A percentile compares a stretch with the other conserved stretches of the same genome.
Evolutionary conservation across 2,329 filamentous ascomycete species (phyloP).

Genomic region (Diaporthe humulicola): DNA sequence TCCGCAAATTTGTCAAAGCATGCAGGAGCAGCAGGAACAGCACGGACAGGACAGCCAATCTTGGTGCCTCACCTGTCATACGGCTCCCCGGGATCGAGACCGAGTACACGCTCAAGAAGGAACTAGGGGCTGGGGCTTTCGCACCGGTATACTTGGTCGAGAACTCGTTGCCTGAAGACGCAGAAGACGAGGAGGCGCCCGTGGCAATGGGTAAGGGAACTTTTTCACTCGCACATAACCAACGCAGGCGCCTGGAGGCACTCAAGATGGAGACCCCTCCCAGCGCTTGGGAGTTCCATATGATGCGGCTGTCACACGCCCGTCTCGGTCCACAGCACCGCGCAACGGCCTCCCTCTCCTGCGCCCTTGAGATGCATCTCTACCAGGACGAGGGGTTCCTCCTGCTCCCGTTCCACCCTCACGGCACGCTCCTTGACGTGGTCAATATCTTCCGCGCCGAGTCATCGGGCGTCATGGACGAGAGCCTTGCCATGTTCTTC

Average conservation of each 20-base stretch:
- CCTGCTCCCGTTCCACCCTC: slow-evolving; percentile 86
- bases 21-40: slow-evolving; percentile 68
- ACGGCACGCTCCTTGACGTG: slow-evolving; percentile 94
- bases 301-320: slow-evolving; percentile 85
- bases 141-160: slow-evolving; percentile 95
- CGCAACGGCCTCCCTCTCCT: slow-evolving; percentile 81
- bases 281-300: slow-evolving; percentile 95
- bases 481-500: slow-evolving; percentile 95
- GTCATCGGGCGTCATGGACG: slow-evolving; percentile 83
- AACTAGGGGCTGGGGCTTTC: slow-evolving; percentile 93
- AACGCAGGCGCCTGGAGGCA: slow-evolving; percentile 78
- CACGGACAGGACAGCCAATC: slow-evolving; percentile 72
- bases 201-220: slow-evolving; percentile 73
- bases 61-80: slow-evolving; percentile 73
- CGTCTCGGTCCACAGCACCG: slow-evolving; percentile 81
- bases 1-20: slow-evolving; percentile 84
- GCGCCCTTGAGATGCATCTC: slow-evolving; percentile 90
- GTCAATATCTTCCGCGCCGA: slow-evolving; percentile 88
- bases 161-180: slow-evolving; percentile 67
- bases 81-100: slow-evolving; percentile 75
- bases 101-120: slow-evolving; percentile 83
- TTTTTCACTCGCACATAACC: slow-evolving; percentile 64
- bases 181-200: slow-evolving; percentile 58
- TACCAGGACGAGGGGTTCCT: slow-evolving; percentile 93
- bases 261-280: slow-evolving; percentile 95